These are phyloP conservation scores for Aleurites moluccanus DNA, from an alignment of 441 rosid species.

Conservation along the genomic window DNA sequence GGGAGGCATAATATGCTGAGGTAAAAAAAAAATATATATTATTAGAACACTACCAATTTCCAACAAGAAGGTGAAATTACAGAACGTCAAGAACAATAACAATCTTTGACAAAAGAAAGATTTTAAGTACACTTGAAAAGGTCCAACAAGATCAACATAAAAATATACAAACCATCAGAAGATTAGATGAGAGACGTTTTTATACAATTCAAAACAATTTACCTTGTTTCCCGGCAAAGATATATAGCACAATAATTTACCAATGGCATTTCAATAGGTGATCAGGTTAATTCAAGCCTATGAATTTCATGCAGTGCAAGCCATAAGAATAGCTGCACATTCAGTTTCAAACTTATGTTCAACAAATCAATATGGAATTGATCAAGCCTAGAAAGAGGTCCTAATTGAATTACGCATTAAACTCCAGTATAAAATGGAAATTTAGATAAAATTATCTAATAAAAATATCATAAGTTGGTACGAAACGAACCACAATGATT, in stretches of 20 bases:
- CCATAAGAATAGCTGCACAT: neutral
- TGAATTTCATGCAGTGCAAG: neutral
- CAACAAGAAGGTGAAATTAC: neutral
- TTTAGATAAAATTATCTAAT: neutral
- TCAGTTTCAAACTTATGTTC: neutral
- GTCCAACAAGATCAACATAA: neutral
- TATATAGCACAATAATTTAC: neutral
- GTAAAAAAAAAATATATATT: conserved; percentile 13
- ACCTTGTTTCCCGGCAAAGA: neutral
- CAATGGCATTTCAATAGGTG: neutral
- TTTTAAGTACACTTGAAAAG: neutral
- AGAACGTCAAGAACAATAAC: neutral
- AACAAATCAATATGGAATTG: neutral
- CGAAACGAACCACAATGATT: neutral
- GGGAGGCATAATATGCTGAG: conserved; percentile 96
- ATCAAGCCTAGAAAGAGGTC: neutral
- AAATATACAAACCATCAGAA: neutral
- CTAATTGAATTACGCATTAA: neutral
- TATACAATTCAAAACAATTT: neutral
- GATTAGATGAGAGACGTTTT: neutral
- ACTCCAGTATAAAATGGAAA: neutral
- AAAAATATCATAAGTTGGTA: neutral
- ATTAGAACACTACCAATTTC: conserved; percentile 15
- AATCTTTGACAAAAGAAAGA: neutral
- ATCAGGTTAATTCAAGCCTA: neutral